Conservation (phyloP, 1,139 yeast genomes). For the Pichia sp. region DNA sequence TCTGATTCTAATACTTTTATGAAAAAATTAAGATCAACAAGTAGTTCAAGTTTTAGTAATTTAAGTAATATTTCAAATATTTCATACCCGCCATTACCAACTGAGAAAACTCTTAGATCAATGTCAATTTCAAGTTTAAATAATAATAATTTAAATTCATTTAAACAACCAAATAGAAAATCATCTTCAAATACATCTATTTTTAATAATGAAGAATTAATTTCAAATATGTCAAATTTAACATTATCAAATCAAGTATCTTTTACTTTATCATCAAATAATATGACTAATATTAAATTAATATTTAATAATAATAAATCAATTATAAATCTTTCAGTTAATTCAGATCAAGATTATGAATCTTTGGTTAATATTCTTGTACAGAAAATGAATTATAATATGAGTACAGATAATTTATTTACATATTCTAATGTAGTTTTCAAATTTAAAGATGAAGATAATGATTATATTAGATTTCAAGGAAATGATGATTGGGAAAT, state of each 20-base stretch:
- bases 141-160: neutral
- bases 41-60: slow-evolving; percentile 25
- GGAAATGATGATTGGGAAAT: slow-evolving; percentile 73
- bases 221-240: slow-evolving; percentile 16
- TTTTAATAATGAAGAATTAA: slow-evolving; percentile 8
- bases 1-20: slow-evolving; percentile 20
- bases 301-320: slow-evolving; percentile 32
- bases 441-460: slow-evolving; percentile 91
- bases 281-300: slow-evolving; percentile 41
- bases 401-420: slow-evolving; percentile 28
- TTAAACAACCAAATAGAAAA: slow-evolving; percentile 6
- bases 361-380: slow-evolving; percentile 41
- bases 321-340: slow-evolving; percentile 42
- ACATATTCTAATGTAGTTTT: slow-evolving; percentile 39
- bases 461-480: slow-evolving; percentile 82
- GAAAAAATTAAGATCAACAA: slow-evolving; percentile 24
- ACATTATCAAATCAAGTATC: slow-evolving; percentile 13
- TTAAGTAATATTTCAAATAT: slow-evolving; percentile 15
- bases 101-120: slow-evolving; percentile 26
- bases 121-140: slow-evolving; percentile 22
- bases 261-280: slow-evolving; percentile 7
- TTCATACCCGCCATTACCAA: slow-evolving; percentile 24
- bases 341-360: slow-evolving; percentile 38
- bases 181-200: slow-evolving; percentile 11
- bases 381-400: slow-evolving; percentile 38